A percentile compares a stretch with the other conserved stretches of the same genome.
Evolutionary conservation across 345 rosid genomes (phyloP).

Genomic region (Syzygium oleosum): DNA sequence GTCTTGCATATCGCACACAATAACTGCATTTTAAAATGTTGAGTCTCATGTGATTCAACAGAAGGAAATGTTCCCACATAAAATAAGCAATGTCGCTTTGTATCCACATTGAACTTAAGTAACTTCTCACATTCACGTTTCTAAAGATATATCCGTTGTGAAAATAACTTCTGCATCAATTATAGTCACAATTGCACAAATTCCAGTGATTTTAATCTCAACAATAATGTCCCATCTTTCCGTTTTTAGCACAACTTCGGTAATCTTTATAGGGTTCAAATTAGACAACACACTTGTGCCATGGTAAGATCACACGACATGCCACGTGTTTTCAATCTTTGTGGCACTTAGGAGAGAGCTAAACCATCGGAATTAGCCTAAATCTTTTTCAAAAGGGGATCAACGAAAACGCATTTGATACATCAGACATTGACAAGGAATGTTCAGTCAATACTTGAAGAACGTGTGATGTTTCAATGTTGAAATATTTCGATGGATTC

Average conservation of each 20-base stretch:
- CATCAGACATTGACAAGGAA: accelerated
- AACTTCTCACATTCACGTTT: accelerated
- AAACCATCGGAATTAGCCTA: accelerated
- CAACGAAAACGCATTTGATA: accelerated
- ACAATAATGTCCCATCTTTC: neutral
- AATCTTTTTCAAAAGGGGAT: neutral
- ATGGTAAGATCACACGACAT: neutral
- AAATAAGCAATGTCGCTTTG: accelerated
- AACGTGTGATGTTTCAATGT: neutral
- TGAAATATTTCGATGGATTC: neutral
- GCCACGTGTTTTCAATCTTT: accelerated
- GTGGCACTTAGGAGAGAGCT: neutral
- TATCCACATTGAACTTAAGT: neutral
- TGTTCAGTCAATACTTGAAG: neutral
- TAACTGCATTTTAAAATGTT: neutral
- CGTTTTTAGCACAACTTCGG: accelerated
- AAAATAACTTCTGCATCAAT: neutral
- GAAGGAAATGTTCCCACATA: neutral
- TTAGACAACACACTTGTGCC: neutral
- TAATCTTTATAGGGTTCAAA: neutral
- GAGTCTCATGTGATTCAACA: neutral
- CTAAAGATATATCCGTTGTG: neutral
- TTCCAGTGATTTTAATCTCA: neutral
- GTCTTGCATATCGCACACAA: accelerated
- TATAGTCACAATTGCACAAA: neutral